Evolutionary conservation across 1,284 basidiomycete genomes (phyloP).

Genomic region (Laetiporus sulphureus): DNA sequence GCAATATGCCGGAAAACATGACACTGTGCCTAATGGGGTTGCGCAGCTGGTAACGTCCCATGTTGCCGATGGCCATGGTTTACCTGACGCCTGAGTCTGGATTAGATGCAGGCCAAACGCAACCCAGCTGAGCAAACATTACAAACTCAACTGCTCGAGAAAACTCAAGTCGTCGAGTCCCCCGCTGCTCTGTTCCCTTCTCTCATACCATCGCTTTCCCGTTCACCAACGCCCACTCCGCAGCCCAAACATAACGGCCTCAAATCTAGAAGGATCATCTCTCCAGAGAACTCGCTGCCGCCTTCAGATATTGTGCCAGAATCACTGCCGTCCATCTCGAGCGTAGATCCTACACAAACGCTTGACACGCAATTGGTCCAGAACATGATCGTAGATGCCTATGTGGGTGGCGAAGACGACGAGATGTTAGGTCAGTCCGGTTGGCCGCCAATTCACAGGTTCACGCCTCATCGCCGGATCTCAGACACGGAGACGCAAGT

Average conservation of each 20-base stretch:
- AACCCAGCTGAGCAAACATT: conserved; percentile 8
- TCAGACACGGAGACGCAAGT: conserved; percentile 45
- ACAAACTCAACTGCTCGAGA: conserved; percentile 18
- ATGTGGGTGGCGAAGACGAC: conserved; percentile 22
- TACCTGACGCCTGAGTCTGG: too few species aligned
- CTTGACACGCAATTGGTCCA: conserved; percentile 38
- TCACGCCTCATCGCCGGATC: too few species aligned
- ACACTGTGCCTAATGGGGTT: conserved; percentile 48
- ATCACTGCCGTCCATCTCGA: conserved; percentile 8
- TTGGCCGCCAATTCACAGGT: too few species aligned
- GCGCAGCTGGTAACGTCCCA: conserved; percentile 54
- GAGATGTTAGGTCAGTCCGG: conserved; percentile 38
- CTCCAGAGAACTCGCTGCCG: conserved; percentile 23
- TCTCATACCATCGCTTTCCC: conserved; percentile 6
- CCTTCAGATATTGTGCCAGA: conserved; percentile 28
- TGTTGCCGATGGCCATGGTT: too few species aligned
- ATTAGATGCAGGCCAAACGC: background rate
- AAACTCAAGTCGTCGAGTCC: conserved; percentile 23
- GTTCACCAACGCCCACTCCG: conserved; percentile 15
- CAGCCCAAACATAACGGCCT: conserved; percentile 6
- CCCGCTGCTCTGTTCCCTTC: conserved; percentile 6
- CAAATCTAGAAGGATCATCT: background rate
- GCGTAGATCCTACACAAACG: background rate
- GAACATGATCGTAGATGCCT: conserved; percentile 28
- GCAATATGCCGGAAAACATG: conserved; percentile 44